Evolutionary conservation across 164 flowering plant species (phyloP).

Genomic region (Nymphaea colorata): DNA sequence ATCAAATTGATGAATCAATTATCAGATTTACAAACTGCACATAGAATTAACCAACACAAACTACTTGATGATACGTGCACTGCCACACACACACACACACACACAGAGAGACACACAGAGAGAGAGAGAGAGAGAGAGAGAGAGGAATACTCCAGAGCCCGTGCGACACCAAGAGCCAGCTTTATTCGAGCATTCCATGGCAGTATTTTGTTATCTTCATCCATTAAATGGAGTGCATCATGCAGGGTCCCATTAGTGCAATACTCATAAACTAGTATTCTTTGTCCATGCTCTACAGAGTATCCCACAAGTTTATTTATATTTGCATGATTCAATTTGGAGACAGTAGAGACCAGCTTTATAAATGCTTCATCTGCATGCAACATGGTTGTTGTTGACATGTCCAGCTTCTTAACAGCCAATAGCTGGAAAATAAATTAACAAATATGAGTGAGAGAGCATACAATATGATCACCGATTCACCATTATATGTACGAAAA

Average conservation of each 20-base stretch:
- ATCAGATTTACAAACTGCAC: not conserved
- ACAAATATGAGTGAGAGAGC: not conserved
- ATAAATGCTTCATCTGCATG: slow-evolving; percentile 65
- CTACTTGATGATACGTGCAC: not conserved
- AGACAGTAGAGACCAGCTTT: slow-evolving; percentile 63
- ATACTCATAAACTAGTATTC: slow-evolving; percentile 72
- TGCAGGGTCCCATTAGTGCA: slow-evolving; percentile 73
- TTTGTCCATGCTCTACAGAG: slow-evolving; percentile 80
- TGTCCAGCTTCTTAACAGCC: slow-evolving; percentile 75
- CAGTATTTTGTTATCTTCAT: slow-evolving; percentile 37
- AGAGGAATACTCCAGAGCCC: slow-evolving; percentile 75
- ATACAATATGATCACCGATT: not conserved
- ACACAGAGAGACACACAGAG: not conserved
- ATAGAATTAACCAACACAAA: not conserved
- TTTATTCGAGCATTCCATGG: slow-evolving; percentile 77
- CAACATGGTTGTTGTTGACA: slow-evolving; percentile 25
- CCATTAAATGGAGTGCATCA: slow-evolving; percentile 65
- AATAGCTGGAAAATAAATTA: slow-evolving; percentile 38
- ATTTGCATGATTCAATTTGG: slow-evolving; percentile 70
- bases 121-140: not conserved
- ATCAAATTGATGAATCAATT: not conserved
- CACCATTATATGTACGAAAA: not conserved
- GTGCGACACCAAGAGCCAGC: slow-evolving; percentile 93
- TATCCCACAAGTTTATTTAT: slow-evolving; percentile 86
- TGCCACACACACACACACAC: not conserved